Base-by-base conservation (phyloP, 129 eudicot species). In the Pulicaria dysenterica region DNA sequence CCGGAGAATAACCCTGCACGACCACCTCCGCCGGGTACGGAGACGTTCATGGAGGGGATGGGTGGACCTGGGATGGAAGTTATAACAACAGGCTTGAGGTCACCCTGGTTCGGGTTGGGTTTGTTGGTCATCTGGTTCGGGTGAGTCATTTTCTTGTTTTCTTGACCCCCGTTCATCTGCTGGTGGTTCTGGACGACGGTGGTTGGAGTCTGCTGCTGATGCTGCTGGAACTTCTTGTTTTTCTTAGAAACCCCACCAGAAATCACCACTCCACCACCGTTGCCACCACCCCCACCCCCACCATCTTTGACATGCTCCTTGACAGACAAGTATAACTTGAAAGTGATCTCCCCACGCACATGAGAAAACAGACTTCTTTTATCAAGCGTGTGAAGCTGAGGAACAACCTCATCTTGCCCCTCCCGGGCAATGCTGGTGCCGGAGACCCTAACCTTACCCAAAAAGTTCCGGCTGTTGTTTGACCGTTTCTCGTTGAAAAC, bases 341-440 rank as follows among this genome's bases (percentile, higher is more conserved):
- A 80, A 34, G 83, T 86, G 6, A 94, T 70, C 85, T 94, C 99
- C 1, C 99, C 99, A 0, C 96, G 73, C 34, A 94, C 93, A 71
- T 94, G 97, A 48, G 99, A 94, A 39, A 94, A 94, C 11, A 90
- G 64, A 50, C 91, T 88, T 46, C 99, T 74, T 64, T 94, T 94
- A 53, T 94, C 97, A 71, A 94, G 95, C 15, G 91, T 79, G 73
- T 78, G 83, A 34, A 86, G 93, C 80, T 88, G 96, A 0, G 89
- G 73, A n/a, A 84, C 31, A 37, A 78, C 51, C 0, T 70, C 82
- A 4, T 85, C 97, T 42, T 90, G 89, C 1, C 97, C 94, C 54
- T 86, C 85, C 41, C 83, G 57, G 1, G 88, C 91, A 77, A 88
- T 74, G 77, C 79, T 79, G 5, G 96, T 80, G 24, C 97, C 99